Conservation (phyloP, 164 flowering plant genomes). For the Stephania cephalantha region DNA sequence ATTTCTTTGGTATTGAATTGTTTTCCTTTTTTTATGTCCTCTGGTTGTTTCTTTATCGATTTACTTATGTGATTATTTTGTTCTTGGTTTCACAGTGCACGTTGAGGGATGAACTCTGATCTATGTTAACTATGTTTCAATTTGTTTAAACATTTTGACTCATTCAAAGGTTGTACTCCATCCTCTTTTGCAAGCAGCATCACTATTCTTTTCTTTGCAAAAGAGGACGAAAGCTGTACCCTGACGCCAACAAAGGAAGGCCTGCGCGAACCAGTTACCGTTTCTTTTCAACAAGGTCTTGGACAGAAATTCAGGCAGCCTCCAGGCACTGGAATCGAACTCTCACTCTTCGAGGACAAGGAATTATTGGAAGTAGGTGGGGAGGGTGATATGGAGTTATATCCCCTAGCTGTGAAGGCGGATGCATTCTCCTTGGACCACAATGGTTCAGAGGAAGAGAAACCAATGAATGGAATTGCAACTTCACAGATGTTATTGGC, state of each 20-base stretch:
- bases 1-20: background rate
- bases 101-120: background rate
- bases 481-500: conserved; percentile 1
- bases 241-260: background rate
- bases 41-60: background rate
- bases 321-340: background rate
- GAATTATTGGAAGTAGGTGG: background rate
- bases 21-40: background rate
- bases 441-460: conserved; percentile 1
- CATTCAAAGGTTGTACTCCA: background rate
- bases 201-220: background rate
- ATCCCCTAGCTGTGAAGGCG: conserved; percentile 1
- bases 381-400: background rate
- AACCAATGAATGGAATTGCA: background rate
- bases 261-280: background rate
- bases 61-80: background rate
- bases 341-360: background rate
- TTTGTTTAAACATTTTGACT: background rate
- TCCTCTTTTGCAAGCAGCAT: background rate
- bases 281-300: background rate
- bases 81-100: background rate
- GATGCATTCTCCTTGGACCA: background rate
- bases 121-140: background rate
- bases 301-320: conserved; percentile 2
- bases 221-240: background rate